These are phyloP conservation scores for Aspergillus hortae DNA, from an alignment of 2,329 filamentous ascomycete genomes.

Conservation along the genomic window DNA sequence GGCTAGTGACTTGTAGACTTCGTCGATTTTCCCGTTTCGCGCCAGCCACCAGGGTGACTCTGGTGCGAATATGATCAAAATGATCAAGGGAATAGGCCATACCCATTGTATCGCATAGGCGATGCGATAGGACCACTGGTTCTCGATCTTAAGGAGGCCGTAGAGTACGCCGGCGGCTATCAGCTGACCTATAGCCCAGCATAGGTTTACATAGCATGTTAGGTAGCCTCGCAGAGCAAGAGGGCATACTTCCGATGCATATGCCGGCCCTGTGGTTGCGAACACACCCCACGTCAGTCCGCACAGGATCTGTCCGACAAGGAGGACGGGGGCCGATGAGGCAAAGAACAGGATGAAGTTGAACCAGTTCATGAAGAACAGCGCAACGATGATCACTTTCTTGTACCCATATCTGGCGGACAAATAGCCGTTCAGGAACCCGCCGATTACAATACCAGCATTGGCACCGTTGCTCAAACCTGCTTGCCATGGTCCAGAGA, in stretches of 20 bases:
- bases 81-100: constrained; percentile 22
- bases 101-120: constrained; percentile 31
- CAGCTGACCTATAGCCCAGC: constrained; percentile 33
- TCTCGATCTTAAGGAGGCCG: constrained; percentile 25
- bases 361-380: constrained; percentile 42
- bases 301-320: constrained; percentile 48
- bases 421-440: constrained; percentile 27
- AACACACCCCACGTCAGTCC: constrained; percentile 39
- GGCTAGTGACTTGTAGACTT: constrained; percentile 9
- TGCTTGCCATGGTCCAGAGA: constrained; percentile 23
- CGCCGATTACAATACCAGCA: constrained; percentile 21
- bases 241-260: constrained; percentile 27
- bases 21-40: constrained; percentile 20
- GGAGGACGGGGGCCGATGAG: constrained; percentile 40
- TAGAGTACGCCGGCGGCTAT: constrained; percentile 28
- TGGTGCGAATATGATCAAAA: constrained; percentile 19
- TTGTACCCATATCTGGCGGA: constrained; percentile 40
- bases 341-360: constrained; percentile 53
- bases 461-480: constrained; percentile 20
- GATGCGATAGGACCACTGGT: constrained; percentile 38
- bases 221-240: constrained; percentile 27
- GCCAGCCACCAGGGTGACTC: constrained; percentile 27
- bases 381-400: constrained; percentile 41
- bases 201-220: constrained; percentile 38
- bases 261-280: constrained; percentile 24